These are phyloP conservation scores for Aspergillus caelatus DNA, from an alignment of 2,329 filamentous ascomycete species.

Conservation along the genomic window DNA sequence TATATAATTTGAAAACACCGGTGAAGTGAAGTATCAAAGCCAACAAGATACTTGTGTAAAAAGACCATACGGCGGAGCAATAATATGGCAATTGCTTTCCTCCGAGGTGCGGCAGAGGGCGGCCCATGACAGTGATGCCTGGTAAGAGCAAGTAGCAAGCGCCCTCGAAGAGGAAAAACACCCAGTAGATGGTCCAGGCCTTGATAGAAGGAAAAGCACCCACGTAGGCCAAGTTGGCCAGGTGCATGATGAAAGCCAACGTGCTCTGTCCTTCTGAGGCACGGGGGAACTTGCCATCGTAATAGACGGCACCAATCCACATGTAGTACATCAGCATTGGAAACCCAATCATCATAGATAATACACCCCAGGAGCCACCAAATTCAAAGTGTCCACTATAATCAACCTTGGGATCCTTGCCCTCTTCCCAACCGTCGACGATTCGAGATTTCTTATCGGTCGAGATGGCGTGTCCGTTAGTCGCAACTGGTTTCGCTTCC, in stretches of 20 bases:
- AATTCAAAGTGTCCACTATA: conserved; percentile 71
- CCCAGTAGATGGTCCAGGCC: conserved; percentile 95
- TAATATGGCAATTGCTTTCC: conserved; percentile 91
- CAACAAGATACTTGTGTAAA: conserved; percentile 80
- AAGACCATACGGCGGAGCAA: conserved; percentile 85
- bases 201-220: conserved; percentile 80
- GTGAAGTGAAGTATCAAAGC: conserved; percentile 76
- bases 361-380: conserved; percentile 79
- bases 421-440: conserved; percentile 46
- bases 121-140: conserved; percentile 84
- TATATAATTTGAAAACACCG: conserved; percentile 86
- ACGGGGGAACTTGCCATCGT: conserved; percentile 77
- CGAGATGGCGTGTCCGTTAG: conserved; percentile 25
- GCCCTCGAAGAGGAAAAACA: conserved; percentile 83
- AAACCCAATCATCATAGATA: conserved; percentile 87
- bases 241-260: conserved; percentile 70
- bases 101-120: conserved; percentile 78
- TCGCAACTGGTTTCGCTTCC: conserved; percentile 21
- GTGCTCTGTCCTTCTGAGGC: conserved; percentile 68
- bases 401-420: conserved; percentile 47
- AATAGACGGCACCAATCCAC: conserved; percentile 96
- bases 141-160: conserved; percentile 83
- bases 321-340: conserved; percentile 98
- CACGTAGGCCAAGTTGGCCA: conserved; percentile 74
- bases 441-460: conserved; percentile 32